These are phyloP conservation scores for Aspergillus sp. DNA, from an alignment of 2,329 filamentous ascomycete genomes.

Conservation along the genomic window DNA sequence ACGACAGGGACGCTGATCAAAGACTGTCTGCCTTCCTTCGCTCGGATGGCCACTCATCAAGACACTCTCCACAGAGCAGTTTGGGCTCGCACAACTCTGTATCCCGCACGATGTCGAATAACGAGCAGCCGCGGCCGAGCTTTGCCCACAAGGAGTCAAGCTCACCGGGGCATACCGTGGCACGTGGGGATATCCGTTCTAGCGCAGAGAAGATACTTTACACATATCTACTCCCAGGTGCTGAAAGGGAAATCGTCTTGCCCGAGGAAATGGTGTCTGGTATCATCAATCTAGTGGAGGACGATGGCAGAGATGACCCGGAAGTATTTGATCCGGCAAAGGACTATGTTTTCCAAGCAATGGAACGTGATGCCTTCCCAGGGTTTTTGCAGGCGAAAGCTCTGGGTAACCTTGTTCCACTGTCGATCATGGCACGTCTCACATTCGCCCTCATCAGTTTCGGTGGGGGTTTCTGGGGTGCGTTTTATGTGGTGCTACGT, in stretches of 20 bases:
- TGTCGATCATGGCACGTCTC: slow-evolving; percentile 81
- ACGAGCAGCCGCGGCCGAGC: slow-evolving; percentile 54
- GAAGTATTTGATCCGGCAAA: slow-evolving; percentile 97
- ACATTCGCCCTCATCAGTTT: slow-evolving; percentile 82
- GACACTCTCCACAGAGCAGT: slow-evolving; percentile 57
- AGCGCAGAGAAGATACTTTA: slow-evolving; percentile 99
- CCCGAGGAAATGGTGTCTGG: slow-evolving; percentile 83
- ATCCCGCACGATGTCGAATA: slow-evolving; percentile 34
- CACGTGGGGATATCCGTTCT: slow-evolving; percentile 84
- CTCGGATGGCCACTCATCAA: slow-evolving; percentile 49
- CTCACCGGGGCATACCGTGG: slow-evolving; percentile 79
- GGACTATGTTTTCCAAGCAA: slow-evolving; percentile 99
- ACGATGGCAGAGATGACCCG: slow-evolving; percentile 87
- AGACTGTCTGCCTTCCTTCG: slow-evolving; percentile 89
- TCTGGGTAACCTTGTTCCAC: slow-evolving; percentile 89
- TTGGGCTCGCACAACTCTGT: slow-evolving; percentile 47
- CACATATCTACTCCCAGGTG: slow-evolving; percentile 90
- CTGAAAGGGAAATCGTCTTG: slow-evolving; percentile 92
- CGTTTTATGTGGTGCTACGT: slow-evolving; percentile 89
- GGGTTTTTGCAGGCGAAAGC: slow-evolving; percentile 95
- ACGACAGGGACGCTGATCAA: slow-evolving; percentile 78
- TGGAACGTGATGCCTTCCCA: slow-evolving; percentile 99
- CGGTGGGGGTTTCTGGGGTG: slow-evolving; percentile 92
- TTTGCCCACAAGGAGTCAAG: slow-evolving; percentile 71
- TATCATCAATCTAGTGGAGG: slow-evolving; percentile 85